Evolutionary conservation across 1,284 basidiomycete genomes (phyloP).

Genomic region (Cutaneotrichosporon cyanovorans): DNA sequence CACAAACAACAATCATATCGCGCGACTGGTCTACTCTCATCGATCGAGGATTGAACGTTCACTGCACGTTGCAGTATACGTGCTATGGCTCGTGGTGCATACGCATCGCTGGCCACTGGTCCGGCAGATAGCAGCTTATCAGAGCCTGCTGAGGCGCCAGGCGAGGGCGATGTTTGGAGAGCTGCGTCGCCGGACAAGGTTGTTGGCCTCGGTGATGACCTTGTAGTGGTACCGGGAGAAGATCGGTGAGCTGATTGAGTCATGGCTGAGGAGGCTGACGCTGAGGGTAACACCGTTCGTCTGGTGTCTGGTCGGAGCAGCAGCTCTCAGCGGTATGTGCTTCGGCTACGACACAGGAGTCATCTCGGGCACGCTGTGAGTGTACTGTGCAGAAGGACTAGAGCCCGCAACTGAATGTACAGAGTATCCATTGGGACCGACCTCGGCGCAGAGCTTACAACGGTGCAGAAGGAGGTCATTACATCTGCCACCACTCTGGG

Average conservation of each 20-base stretch:
- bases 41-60: too few relatives aligned
- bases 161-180: too few relatives aligned
- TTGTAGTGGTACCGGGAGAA: conserved; percentile 24
- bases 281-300: conserved; percentile 31
- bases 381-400: too few relatives aligned
- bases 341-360: conserved; percentile 78
- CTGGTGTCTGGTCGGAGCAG: conserved; percentile 26
- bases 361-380: conserved; percentile 52
- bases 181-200: neutral
- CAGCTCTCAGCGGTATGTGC: conserved; percentile 60
- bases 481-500: conserved; percentile 73
- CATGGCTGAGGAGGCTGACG: neutral
- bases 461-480: conserved; percentile 68
- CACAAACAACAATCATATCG: too few relatives aligned
- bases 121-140: too few relatives aligned
- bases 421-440: conserved; percentile 61
- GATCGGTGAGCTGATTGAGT: conserved; percentile 14
- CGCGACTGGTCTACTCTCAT: too few relatives aligned
- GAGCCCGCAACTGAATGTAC: too few relatives aligned
- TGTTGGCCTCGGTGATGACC: conserved; percentile 19
- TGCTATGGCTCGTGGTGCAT: too few relatives aligned
- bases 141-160: too few relatives aligned
- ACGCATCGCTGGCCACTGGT: too few relatives aligned
- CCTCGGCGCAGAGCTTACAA: conserved; percentile 56
- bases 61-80: too few relatives aligned